These are phyloP conservation scores for Candolleomyces aberdarensis DNA, from an alignment of 768 basidiomycete species.

Conservation along the genomic window DNA sequence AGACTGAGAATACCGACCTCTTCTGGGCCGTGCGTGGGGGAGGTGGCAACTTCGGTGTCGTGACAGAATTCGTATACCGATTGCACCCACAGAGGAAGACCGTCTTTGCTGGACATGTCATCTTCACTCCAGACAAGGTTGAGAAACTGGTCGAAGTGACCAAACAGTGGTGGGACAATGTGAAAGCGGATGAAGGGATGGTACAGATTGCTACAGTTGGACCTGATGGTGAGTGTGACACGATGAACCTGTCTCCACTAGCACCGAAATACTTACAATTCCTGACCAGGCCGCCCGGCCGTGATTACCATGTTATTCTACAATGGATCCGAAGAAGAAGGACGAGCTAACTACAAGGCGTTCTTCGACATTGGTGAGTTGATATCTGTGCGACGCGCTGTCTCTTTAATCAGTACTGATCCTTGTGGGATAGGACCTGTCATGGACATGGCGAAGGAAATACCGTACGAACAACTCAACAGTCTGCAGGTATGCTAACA, in stretches of 20 bases:
- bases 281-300: slow-evolving; percentile 18
- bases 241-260: too few relatives aligned
- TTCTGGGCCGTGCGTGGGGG: slow-evolving; percentile 54
- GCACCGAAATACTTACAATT: background rate
- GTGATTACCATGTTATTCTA: slow-evolving; percentile 39
- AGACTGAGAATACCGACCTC: slow-evolving; percentile 40
- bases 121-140: slow-evolving; percentile 29
- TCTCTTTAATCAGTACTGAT: too few relatives aligned
- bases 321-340: slow-evolving; percentile 50
- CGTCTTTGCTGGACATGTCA: slow-evolving; percentile 40
- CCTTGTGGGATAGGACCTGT: slow-evolving; percentile 33
- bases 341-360: slow-evolving; percentile 36
- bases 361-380: slow-evolving; percentile 43
- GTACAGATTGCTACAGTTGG: slow-evolving; percentile 7
- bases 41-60: slow-evolving; percentile 54
- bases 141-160: slow-evolving; percentile 31
- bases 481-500: slow-evolving; percentile 26
- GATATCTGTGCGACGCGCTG: background rate
- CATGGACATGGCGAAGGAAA: slow-evolving; percentile 35
- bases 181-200: slow-evolving; percentile 38
- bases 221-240: background rate
- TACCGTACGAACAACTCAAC: slow-evolving; percentile 47
- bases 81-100: slow-evolving; percentile 48
- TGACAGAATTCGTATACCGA: slow-evolving; percentile 47
- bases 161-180: slow-evolving; percentile 34